Base-by-base conservation (phyloP, 768 basidiomycete genomes). In the Trametopsis cervina region DNA sequence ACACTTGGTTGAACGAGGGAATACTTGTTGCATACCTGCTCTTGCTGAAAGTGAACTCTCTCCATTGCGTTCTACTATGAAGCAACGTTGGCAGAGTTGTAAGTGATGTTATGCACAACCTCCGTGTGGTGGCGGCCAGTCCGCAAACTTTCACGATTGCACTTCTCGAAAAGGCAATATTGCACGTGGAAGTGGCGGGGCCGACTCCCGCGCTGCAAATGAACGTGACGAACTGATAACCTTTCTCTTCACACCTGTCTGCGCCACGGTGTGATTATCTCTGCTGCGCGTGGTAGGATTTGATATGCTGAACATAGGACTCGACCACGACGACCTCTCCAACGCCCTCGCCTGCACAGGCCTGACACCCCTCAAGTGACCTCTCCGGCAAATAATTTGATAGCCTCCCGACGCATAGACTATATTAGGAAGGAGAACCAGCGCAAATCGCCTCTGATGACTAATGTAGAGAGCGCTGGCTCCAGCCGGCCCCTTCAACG, bases 1-100 rank as follows among this genome's bases (percentile, higher is more conserved):
- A 13, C 11, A 18, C 33, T 35, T 23, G 1, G 42, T n/a, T n/a
- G 5, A 33, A 13, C 29, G 27, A 17, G 7, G 6, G 3, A 26
- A 35, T 5, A 5, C 40, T 45, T n/a, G n/a, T n/a, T 22, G 47
- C 70, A 43, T 47, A 77, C 83, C 81, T 89, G 85, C 81, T 95
- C 92, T 66, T 94, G 88, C 67, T 94, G 83, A 58, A 85, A 94
- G 50, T 95, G 87, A 0, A 95, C 92, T 55, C 89, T 78, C 75
- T 97, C 93, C 93, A 97, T 94, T 38, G 20, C 54, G 51, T 20
- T 7, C 15, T 33, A 33, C 29, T 7, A 7, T 15, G 29, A 15
- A 7, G 29, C 29, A 33, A 15, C 9, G 29, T 7, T 7, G 15
- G 29, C 7, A 33, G 29, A 7, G 29, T 7, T 33, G 29, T 33